Evolutionary conservation across 106 monocot genomes (phyloP).

Genomic region (Platanthera guangdongensis): DNA sequence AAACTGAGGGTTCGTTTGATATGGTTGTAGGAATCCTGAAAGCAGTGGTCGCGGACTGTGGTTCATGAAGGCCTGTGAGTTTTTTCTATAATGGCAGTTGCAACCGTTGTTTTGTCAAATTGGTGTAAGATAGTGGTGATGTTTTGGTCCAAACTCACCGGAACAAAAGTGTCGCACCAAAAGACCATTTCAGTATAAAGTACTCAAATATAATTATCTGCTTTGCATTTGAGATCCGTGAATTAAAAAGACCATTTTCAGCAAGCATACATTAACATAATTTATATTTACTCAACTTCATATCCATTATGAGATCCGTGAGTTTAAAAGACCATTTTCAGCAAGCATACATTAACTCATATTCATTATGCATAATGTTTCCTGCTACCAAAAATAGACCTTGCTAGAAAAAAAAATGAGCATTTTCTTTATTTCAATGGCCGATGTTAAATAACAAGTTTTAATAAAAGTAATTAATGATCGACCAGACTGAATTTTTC

Average conservation of each 20-base stretch:
- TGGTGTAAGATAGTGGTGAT: too few relatives aligned
- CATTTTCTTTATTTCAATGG: not conserved
- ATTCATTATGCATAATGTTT: not conserved
- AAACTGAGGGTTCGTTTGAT: too few relatives aligned
- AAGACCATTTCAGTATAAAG: not conserved
- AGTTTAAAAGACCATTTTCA: not conserved
- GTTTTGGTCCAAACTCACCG: too few relatives aligned
- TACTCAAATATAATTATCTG: not conserved
- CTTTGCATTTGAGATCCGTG: not conserved
- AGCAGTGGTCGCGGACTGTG: too few relatives aligned
- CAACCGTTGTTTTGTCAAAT: too few relatives aligned
- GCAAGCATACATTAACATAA: not conserved
- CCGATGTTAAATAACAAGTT: not conserved
- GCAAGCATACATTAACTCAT: not conserved
- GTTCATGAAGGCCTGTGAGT: too few relatives aligned
- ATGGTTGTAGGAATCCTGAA: too few relatives aligned
- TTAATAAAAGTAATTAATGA: not conserved
- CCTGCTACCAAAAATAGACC: not conserved
- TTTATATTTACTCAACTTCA: not conserved
- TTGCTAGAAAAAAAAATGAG: not conserved
- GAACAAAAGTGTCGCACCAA: too few relatives aligned
- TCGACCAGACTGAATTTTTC: not conserved
- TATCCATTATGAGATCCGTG: not conserved
- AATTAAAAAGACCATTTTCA: not conserved
- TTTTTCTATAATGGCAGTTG: too few relatives aligned